Evolutionary conservation across 805 yeast species (phyloP).

Genomic region (Teunomyces tritomae): DNA sequence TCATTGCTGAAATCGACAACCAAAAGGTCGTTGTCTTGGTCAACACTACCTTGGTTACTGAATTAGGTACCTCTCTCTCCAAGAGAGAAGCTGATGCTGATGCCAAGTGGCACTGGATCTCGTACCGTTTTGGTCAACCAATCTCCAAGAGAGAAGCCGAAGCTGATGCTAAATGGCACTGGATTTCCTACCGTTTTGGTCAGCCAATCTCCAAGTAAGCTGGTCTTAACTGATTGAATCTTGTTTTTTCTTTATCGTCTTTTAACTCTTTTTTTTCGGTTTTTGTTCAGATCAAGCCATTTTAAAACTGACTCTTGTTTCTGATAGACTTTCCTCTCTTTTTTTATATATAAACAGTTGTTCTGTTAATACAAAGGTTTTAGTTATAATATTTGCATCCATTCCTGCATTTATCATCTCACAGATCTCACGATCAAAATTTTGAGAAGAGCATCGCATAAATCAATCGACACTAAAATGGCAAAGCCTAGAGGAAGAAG

Average conservation of each 20-base stretch:
- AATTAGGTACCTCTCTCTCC: slow-evolving; percentile 1
- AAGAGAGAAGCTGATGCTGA: slow-evolving; percentile 10
- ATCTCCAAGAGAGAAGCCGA: slow-evolving; percentile 13
- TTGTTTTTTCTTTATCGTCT: background rate
- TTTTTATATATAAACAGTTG: too few species aligned
- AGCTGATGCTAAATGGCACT: slow-evolving; percentile 9
- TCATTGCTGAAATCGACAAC: slow-evolving; percentile 10
- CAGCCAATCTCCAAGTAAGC: slow-evolving; percentile 6
- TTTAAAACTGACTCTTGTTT: background rate
- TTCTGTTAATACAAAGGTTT: background rate
- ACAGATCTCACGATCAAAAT: background rate
- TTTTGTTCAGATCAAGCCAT: background rate
- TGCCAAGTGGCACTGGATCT: slow-evolving; percentile 8
- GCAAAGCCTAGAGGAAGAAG: slow-evolving; percentile 44
- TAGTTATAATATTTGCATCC: background rate
- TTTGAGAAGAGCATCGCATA: slow-evolving; percentile 7
- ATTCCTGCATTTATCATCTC: background rate
- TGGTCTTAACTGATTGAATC: background rate
- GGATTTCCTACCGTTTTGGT: slow-evolving; percentile 6
- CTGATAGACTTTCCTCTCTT: background rate
- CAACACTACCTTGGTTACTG: slow-evolving; percentile 13
- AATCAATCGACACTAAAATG: background rate
- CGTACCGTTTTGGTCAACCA: slow-evolving; percentile 8
- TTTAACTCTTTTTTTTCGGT: background rate
- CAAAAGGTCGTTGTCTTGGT: slow-evolving; percentile 10